phyloP scores from a whole-genome alignment of 208 protist genomes.

The Herpetomonas tarakana region DNA sequence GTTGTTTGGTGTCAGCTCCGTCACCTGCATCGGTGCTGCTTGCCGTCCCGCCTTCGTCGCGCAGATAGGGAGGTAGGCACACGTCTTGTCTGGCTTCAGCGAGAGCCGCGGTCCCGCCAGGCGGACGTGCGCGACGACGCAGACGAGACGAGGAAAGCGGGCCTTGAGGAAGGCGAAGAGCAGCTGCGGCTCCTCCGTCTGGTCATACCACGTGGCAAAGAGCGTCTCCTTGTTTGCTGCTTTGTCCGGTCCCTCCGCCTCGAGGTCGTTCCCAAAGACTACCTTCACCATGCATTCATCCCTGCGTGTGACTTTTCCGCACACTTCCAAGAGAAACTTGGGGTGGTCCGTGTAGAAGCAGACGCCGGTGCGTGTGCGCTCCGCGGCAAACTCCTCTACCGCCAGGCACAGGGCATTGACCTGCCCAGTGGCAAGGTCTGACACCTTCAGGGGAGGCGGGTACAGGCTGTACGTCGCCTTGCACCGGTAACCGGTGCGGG shows the following conservation, averaged over 20 bases:
- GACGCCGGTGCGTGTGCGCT: conserved; percentile 5
- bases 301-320: conserved; percentile 25
- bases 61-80: conserved; percentile 27
- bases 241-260: neutral
- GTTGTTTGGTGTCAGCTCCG: conserved; percentile 39
- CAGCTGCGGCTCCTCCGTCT: conserved; percentile 11
- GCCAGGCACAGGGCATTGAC: conserved; percentile 23
- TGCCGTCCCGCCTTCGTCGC: neutral
- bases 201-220: conserved; percentile 23
- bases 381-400: conserved; percentile 14
- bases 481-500: conserved; percentile 23
- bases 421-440: conserved; percentile 12
- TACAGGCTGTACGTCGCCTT: conserved; percentile 46
- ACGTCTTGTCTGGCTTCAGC: conserved; percentile 29
- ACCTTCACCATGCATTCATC: conserved; percentile 31
- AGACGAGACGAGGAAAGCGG: conserved; percentile 11
- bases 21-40: conserved; percentile 4
- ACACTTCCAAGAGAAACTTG: conserved; percentile 46
- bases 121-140: conserved; percentile 32
- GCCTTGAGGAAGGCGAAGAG: conserved; percentile 17
- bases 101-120: neutral
- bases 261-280: conserved; percentile 21
- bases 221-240: conserved; percentile 10
- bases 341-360: conserved; percentile 2
- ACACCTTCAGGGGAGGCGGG: conserved; percentile 16